These are phyloP conservation scores for Talaromyces sp. DNA, from an alignment of 2,329 filamentous ascomycete species.

Conservation along the genomic window DNA sequence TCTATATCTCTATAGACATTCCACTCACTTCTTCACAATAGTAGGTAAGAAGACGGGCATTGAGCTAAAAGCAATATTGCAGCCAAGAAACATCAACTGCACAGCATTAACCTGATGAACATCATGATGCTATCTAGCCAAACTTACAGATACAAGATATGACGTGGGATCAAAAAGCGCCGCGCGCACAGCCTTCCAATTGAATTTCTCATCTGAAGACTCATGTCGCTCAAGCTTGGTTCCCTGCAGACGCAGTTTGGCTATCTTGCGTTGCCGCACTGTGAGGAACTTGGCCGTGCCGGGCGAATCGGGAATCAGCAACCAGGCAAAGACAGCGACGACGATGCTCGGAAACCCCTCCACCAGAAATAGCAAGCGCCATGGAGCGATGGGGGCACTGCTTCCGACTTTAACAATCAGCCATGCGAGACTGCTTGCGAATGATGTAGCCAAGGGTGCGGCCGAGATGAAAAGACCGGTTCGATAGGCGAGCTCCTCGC, in stretches of 20 bases:
- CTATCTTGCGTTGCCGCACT: slow-evolving; percentile 61
- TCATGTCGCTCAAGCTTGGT: slow-evolving; percentile 39
- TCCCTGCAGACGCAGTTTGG: slow-evolving; percentile 59
- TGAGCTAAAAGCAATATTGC: slow-evolving; percentile 82
- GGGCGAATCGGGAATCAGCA: slow-evolving; percentile 70
- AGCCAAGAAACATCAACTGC: slow-evolving; percentile 72
- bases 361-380: slow-evolving; percentile 78
- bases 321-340: slow-evolving; percentile 68
- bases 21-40: slow-evolving; percentile 57
- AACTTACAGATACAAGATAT: slow-evolving; percentile 62
- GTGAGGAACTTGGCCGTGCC: slow-evolving; percentile 60
- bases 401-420: slow-evolving; percentile 65
- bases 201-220: slow-evolving; percentile 34
- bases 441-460: slow-evolving; percentile 55
- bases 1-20: background rate
- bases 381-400: slow-evolving; percentile 65
- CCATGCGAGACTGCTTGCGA: slow-evolving; percentile 74
- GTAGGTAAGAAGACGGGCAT: slow-evolving; percentile 84
- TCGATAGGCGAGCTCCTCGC: slow-evolving; percentile 72
- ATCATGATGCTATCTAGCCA: background rate
- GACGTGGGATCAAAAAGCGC: slow-evolving; percentile 62
- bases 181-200: slow-evolving; percentile 52
- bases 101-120: background rate
- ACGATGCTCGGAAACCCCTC: slow-evolving; percentile 82
- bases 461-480: slow-evolving; percentile 83